phyloP scores from a whole-genome alignment of 2,329 filamentous ascomycete species.

The Verticillium tricorpus region DNA sequence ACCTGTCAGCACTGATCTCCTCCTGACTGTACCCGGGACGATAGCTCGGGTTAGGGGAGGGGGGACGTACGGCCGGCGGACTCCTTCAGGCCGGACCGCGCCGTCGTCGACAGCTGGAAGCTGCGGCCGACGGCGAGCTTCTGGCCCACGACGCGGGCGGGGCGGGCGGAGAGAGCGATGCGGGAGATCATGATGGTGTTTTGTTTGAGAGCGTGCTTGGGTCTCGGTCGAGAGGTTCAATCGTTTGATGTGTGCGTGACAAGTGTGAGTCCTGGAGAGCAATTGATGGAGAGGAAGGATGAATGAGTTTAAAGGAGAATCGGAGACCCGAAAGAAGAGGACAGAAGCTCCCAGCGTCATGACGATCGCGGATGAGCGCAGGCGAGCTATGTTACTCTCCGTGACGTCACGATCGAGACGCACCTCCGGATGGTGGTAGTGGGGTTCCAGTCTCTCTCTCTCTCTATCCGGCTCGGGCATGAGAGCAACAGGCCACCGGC shows the following conservation, averaged over 20 bases:
- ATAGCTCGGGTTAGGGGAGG: no score
- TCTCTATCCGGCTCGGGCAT: no score
- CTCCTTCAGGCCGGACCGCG: constrained; percentile 28
- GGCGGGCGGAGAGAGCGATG: constrained; percentile 18
- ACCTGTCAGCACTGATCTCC: no score
- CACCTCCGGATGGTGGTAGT: no score
- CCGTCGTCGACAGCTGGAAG: constrained; percentile 21
- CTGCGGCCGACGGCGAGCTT: constrained; percentile 17
- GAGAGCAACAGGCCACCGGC: no score
- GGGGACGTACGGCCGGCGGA: constrained; percentile 27
- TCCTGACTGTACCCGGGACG: no score
- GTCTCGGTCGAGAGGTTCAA: background rate
- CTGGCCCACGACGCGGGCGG: constrained; percentile 13
- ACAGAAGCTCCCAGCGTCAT: no score
- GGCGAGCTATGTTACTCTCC: background rate
- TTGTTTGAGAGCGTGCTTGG: background rate
- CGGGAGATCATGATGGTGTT: constrained; percentile 24
- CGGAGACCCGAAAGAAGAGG: background rate
- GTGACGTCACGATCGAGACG: background rate
- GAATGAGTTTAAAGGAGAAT: background rate
- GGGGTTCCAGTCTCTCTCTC: no score
- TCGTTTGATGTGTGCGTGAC: background rate
- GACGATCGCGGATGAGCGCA: background rate
- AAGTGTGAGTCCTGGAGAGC: background rate
- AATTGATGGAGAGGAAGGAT: background rate